Evolutionary conservation across 1,284 basidiomycete genomes (phyloP).

Genomic region (Moniliella sp.): DNA sequence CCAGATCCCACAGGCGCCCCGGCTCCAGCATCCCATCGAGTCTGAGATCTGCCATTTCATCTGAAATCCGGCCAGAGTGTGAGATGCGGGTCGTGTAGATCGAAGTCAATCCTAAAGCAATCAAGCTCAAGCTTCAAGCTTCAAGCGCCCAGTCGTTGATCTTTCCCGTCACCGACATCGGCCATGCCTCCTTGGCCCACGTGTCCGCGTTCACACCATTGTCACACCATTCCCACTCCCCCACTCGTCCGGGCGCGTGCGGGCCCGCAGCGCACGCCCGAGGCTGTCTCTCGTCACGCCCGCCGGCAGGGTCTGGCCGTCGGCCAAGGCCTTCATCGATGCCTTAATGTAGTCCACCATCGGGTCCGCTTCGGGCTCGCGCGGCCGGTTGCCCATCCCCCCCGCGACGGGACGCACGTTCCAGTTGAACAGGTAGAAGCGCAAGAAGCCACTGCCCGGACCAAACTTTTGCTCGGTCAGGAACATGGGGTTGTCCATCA

Average conservation of each 20-base stretch:
- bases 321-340: not conserved
- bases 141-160: too few species aligned
- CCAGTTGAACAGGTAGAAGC: constrained; percentile 56
- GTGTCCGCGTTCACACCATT: constrained; percentile 14
- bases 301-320: constrained; percentile 1
- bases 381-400: constrained; percentile 21
- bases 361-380: constrained; percentile 24
- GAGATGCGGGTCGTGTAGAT: too few species aligned
- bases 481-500: constrained; percentile 78
- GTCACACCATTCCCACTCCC: constrained; percentile 26
- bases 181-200: too few species aligned
- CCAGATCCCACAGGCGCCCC: too few species aligned
- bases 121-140: too few species aligned
- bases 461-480: constrained; percentile 64
- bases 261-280: not conserved
- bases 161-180: too few species aligned
- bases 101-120: too few species aligned
- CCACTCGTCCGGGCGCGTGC: constrained; percentile 1
- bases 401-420: constrained; percentile 19
- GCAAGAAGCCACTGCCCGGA: constrained; percentile 63
- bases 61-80: too few species aligned
- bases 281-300: not conserved
- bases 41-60: too few species aligned
- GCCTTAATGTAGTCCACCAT: constrained; percentile 6
- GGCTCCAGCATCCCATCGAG: too few species aligned